phyloP scores from a whole-genome alignment of 75 land plant genomes.

The Adiantum capillusveneris region DNA sequence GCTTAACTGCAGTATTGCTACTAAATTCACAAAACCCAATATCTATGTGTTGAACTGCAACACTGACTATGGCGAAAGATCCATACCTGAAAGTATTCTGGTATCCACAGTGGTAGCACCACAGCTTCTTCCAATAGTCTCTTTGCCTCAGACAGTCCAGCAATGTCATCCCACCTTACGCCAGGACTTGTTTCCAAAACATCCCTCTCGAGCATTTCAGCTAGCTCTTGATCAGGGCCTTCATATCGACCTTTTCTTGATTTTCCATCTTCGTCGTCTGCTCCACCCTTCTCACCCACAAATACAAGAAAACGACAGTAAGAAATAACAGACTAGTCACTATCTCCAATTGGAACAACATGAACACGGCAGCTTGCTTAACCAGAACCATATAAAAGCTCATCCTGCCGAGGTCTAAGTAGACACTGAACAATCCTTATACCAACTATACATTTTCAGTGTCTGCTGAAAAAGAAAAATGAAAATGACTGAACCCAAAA shows the following conservation, averaged over 20 bases:
- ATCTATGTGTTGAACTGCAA: no score
- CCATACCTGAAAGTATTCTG: constrained; percentile 90
- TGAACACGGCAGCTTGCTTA: not conserved
- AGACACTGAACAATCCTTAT: no score
- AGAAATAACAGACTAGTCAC: no score
- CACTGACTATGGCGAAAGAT: no score
- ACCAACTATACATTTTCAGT: no score
- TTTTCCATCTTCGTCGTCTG: constrained; percentile 74
- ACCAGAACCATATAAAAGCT: not conserved
- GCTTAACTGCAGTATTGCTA: no score
- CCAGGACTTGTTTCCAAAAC: constrained; percentile 90
- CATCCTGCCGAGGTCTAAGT: no score
- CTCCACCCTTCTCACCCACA: constrained; percentile 40
- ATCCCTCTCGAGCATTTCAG: constrained; percentile 98
- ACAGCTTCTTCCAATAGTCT: constrained; percentile 95
- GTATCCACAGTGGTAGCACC: constrained; percentile 95
- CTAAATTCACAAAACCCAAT: no score
- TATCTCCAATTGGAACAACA: no score
- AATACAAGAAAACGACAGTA: no score
- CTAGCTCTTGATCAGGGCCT: constrained; percentile 91
- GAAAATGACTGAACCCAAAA: no score
- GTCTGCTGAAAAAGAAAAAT: no score
- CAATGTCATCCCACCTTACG: constrained; percentile 97
- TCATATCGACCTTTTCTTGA: constrained; percentile 70
- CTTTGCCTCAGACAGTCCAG: constrained; percentile 91